Conservation (phyloP, 768 basidiomycete genomes). For the Leccinum variicolor region DNA sequence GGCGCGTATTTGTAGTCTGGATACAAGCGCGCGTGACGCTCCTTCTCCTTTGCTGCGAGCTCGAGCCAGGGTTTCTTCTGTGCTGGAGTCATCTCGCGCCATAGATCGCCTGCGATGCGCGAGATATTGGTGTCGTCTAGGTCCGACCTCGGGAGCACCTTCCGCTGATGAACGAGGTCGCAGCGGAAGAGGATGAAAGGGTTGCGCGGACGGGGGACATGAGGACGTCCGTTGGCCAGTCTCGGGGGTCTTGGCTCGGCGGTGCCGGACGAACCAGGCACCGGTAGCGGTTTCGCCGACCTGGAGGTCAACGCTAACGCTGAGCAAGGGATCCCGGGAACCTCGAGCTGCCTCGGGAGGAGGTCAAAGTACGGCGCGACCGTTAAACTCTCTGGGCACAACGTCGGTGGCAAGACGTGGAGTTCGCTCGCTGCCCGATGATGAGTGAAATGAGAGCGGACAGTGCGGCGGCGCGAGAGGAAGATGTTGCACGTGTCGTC, state of each 20-base stretch:
- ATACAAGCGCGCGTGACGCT: conserved; percentile 36
- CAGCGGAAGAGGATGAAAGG: conserved; percentile 80
- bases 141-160: conserved; percentile 52
- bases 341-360: conserved; percentile 7
- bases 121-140: conserved; percentile 68
- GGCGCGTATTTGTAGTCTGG: conserved; percentile 46
- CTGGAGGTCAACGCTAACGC: background rate
- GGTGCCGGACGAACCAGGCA: conserved; percentile 24
- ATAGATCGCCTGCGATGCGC: conserved; percentile 62
- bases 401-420: conserved; percentile 1
- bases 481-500: conserved; percentile 31
- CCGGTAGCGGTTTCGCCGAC: conserved; percentile 19
- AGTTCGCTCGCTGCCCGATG: conserved; percentile 13
- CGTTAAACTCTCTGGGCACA: conserved; percentile 6
- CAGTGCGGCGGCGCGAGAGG: conserved; percentile 19
- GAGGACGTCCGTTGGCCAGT: conserved; percentile 29
- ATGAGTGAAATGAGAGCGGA: conserved; percentile 3
- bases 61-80: conserved; percentile 49
- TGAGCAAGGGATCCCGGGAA: background rate
- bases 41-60: conserved; percentile 49
- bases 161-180: conserved; percentile 63
- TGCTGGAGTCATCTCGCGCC: conserved; percentile 51
- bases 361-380: conserved; percentile 7
- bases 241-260: conserved; percentile 14
- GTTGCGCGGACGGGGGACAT: conserved; percentile 71